Evolutionary conservation across 2,329 filamentous ascomycete species (phyloP), one percentile per base, ranked within the genome.

Genomic region (Corinectria fuckeliana): DNA sequence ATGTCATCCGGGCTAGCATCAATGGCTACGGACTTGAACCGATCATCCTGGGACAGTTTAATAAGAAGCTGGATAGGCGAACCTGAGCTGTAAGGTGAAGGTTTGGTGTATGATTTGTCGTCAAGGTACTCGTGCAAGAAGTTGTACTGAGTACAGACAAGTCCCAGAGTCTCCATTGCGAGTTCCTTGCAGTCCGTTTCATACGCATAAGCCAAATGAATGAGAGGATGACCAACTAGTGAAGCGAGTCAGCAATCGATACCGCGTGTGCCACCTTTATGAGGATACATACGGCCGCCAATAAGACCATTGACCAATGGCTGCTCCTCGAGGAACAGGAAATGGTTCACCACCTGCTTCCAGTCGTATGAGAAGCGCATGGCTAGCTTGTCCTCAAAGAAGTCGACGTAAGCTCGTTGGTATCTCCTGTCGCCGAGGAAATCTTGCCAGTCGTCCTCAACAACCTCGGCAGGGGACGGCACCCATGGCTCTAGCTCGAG

Each of bases 191-290:
- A 95, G 62, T 91, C 86, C 69, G 98, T 82, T 78, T 99, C 94
- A 72, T 90, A 94, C 9, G 93, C 95, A 73, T 96, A 97, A n/a
- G 88, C 93, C 2, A 99, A 83, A 71, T 98, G 95, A 58, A 98
- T 95, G n/a, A 98, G 81, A 1, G 94, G 91, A 70, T 97, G 92
- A 16, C 90, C 94, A 61, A 97, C 91, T 94, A 64, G 34, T 44
- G 4, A 18, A 4, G 55, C 14, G 11, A 7, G 60, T 71, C 55
- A 75, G 69, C 28, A 54, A 60, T 39, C n/a, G 9, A 14, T n/a
- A 13, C 9, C 16, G 5, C 13, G 10, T 48, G 5, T 14, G n/a
- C 9, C 23, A 32, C n/a, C 30, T 16, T 23, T 47, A 18, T 21
- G 38, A 20, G 14, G 20, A 53, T 13, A 50, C 91, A 57, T 85